Evolutionary conservation across 805 yeast species (phyloP).

Genomic region (Phaffomyces opuntiae): DNA sequence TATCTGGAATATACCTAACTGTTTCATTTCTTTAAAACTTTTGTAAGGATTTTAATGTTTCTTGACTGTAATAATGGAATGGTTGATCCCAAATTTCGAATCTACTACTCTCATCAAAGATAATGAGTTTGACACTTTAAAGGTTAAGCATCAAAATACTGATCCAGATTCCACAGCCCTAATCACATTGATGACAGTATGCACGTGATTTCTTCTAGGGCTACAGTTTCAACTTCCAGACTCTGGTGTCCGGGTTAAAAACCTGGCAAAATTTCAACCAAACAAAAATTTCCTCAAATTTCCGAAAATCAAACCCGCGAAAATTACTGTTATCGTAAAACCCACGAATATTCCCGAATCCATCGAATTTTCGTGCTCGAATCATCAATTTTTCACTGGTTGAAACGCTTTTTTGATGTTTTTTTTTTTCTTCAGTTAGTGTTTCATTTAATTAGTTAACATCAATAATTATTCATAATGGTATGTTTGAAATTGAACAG

Average conservation of each 20-base stretch:
- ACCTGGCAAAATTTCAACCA: too few species aligned
- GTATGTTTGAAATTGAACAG: conserved; percentile 2
- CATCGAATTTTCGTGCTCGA: conserved; percentile 1
- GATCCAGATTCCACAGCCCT: neutral
- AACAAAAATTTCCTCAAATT: neutral
- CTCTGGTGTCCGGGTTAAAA: too few species aligned
- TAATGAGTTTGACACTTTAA: too few species aligned
- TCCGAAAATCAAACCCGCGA: neutral
- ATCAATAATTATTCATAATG: conserved; percentile 6
- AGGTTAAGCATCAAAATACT: too few species aligned
- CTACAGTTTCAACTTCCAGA: neutral
- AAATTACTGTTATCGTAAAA: neutral
- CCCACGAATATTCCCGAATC: neutral
- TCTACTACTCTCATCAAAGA: too few species aligned
- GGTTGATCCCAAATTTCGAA: too few species aligned
- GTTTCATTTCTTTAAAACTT: too few species aligned
- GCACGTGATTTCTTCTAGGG: neutral
- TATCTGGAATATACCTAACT: neutral
- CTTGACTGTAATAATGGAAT: too few species aligned
- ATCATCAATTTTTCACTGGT: conserved; percentile 1
- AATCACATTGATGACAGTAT: neutral
- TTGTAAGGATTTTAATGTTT: too few species aligned
- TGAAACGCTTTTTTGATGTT: conserved; percentile 2
- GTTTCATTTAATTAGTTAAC: neutral
- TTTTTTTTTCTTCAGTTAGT: conserved; percentile 1